phyloP scores from a whole-genome alignment of 208 protist species.

The Phytomonas serpens region DNA sequence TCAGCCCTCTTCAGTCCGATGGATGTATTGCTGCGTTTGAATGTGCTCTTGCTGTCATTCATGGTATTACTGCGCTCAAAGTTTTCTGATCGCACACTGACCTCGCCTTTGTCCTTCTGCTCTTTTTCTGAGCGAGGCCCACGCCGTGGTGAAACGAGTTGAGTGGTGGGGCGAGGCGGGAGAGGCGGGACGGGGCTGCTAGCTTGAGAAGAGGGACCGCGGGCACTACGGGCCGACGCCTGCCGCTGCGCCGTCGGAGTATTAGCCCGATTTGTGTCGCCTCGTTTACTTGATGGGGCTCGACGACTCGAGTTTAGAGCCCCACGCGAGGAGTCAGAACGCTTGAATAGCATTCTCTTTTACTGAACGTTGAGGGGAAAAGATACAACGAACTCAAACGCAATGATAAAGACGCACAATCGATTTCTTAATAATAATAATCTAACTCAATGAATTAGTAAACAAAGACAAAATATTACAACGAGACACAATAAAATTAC shows the following conservation, averaged over 20 bases:
- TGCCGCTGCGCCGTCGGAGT: slow-evolving; percentile 18
- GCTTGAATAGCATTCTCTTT: slow-evolving; percentile 57
- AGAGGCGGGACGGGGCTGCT: background rate
- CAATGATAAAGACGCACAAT: background rate
- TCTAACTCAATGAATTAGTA: slow-evolving; percentile 2
- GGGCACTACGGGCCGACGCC: slow-evolving; percentile 12
- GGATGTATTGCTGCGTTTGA: slow-evolving; percentile 49
- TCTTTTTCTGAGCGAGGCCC: slow-evolving; percentile 3
- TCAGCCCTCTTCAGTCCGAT: slow-evolving; percentile 35
- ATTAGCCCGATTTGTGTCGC: slow-evolving; percentile 18
- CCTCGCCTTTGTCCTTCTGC: slow-evolving; percentile 20
- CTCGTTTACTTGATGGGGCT: slow-evolving; percentile 13
- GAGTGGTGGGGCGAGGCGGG: slow-evolving; percentile 3
- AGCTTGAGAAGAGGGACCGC: slow-evolving; percentile 8
- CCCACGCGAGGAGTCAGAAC: slow-evolving; percentile 52
- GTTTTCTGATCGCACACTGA: slow-evolving; percentile 8
- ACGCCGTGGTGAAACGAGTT: slow-evolving; percentile 1
- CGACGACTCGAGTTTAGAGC: slow-evolving; percentile 17
- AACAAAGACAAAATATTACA: slow-evolving; percentile 2
- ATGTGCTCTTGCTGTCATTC: slow-evolving; percentile 29
- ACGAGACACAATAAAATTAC: background rate
- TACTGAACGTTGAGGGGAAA: slow-evolving; percentile 6
- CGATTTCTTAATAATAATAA: slow-evolving; percentile 15
- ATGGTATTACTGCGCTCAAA: slow-evolving; percentile 34
- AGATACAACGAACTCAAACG: slow-evolving; percentile 1